These are phyloP conservation scores for Arabidopsis arenosa DNA, from an alignment of 345 rosid genomes.

Conservation along the genomic window DNA sequence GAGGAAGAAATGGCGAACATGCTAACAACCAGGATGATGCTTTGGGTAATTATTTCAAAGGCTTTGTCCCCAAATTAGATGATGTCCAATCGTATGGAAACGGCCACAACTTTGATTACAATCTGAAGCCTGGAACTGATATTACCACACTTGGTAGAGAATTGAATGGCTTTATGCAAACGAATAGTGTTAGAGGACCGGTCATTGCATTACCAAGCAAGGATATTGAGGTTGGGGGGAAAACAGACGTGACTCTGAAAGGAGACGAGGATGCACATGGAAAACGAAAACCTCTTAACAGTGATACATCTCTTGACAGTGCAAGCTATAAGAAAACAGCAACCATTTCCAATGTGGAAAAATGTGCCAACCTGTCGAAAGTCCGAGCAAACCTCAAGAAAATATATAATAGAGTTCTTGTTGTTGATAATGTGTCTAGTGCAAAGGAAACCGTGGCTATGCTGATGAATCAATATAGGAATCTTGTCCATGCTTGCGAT, in stretches of 20 bases:
- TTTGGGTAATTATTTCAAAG: conserved; percentile 20
- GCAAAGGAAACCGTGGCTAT: conserved; percentile 67
- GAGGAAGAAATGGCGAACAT: conserved; percentile 31
- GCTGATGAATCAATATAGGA: conserved; percentile 66
- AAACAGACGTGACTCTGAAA: conserved; percentile 3
- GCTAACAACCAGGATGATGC: conserved; percentile 31
- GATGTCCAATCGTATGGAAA: conserved; percentile 35
- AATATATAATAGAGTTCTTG: conserved; percentile 60
- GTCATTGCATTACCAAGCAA: conserved; percentile 29
- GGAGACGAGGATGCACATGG: conserved; percentile 11
- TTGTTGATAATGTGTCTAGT: conserved; percentile 61
- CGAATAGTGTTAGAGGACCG: conserved; percentile 15
- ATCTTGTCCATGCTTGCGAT: conserved; percentile 92
- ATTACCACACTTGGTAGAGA: conserved; percentile 20
- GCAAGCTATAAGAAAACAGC: conserved; percentile 18
- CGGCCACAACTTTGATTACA: conserved; percentile 20
- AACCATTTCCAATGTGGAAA: conserved; percentile 29
- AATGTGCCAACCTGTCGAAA: conserved; percentile 22
- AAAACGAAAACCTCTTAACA: neutral
- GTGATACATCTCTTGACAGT: conserved; percentile 22
- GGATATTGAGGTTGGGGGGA: conserved; percentile 9
- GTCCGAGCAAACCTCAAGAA: conserved; percentile 56
- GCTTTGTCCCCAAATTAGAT: conserved; percentile 19
- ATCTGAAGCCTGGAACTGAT: conserved; percentile 19
- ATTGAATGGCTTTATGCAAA: conserved; percentile 41